Evolutionary conservation across 352 stramenopile species (phyloP).

Genomic region (Pythium myriotylum): DNA sequence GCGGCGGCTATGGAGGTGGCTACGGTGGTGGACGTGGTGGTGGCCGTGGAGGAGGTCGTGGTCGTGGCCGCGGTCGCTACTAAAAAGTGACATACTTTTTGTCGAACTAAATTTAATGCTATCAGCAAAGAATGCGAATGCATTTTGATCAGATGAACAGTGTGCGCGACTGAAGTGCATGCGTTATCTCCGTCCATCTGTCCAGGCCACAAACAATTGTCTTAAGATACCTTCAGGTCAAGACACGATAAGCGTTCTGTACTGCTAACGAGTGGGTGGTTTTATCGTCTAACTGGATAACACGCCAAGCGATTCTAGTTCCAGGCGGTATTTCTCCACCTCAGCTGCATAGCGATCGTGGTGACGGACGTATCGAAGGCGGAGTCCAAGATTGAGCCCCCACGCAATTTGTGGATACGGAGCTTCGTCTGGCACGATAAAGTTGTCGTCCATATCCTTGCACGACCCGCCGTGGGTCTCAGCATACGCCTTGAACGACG

Average conservation of each 20-base stretch:
- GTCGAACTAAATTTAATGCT: no score
- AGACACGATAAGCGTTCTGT: no score
- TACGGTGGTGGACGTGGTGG: slow-evolving; percentile 35
- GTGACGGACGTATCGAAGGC: slow-evolving; percentile 67
- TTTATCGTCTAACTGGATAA: slow-evolving; percentile 4
- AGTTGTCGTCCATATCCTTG: slow-evolving; percentile 54
- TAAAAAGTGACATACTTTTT: neutral
- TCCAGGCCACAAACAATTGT: no score
- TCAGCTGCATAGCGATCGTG: slow-evolving; percentile 69
- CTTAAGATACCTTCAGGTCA: no score
- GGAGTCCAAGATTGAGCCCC: slow-evolving; percentile 73
- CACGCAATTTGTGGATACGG: slow-evolving; percentile 60
- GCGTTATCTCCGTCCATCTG: no score
- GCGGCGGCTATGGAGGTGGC: slow-evolving; percentile 28
- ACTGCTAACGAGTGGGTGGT: no score
- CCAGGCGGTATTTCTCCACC: slow-evolving; percentile 51
- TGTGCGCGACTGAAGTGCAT: no score
- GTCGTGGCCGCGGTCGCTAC: slow-evolving; percentile 34
- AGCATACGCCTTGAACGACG: slow-evolving; percentile 61
- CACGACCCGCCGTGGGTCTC: slow-evolving; percentile 47
- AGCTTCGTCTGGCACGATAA: slow-evolving; percentile 57
- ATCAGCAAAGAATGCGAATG: no score
- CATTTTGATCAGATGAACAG: no score
- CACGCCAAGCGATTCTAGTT: slow-evolving; percentile 40
- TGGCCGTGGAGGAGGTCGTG: slow-evolving; percentile 38